A percentile compares a stretch with the other conserved stretches of the same genome.
These are phyloP conservation scores for Cucurbita pepo DNA, from an alignment of 306 rosid genomes.

Conservation along the genomic window DNA sequence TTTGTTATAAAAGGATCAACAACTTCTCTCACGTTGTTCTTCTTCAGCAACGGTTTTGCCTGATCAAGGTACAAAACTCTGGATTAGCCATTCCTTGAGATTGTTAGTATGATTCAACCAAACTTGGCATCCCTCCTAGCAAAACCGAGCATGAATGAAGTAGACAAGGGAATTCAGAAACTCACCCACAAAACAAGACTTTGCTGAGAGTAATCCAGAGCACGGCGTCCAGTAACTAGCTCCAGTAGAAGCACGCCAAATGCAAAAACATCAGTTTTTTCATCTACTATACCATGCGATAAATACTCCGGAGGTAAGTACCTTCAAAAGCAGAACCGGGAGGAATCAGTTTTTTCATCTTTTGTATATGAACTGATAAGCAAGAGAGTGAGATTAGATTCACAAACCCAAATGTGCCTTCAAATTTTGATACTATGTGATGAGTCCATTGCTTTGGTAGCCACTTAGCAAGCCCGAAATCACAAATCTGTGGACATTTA, in stretches of 20 bases:
- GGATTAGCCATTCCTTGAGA: not conserved
- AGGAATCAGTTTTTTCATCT: not conserved
- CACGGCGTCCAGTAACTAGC: conserved; percentile 77
- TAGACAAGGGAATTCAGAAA: not conserved
- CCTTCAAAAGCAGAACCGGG: conserved; percentile 14
- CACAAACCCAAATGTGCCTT: conserved; percentile 95
- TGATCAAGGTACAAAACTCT: conserved; percentile 3
- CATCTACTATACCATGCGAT: conserved; percentile 88
- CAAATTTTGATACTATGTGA: conserved; percentile 64
- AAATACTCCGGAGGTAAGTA: conserved; percentile 92
- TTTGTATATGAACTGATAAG: not conserved
- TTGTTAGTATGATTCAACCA: not conserved
- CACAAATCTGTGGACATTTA: conserved; percentile 52
- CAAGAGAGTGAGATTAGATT: conserved; percentile 6
- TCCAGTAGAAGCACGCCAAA: conserved; percentile 81
- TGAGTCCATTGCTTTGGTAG: conserved; percentile 93
- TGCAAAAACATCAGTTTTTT: conserved; percentile 87
- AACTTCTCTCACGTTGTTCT: conserved; percentile 35
- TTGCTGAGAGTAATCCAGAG: conserved; percentile 87
- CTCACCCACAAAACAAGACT: conserved; percentile 94
- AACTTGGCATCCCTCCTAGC: not conserved
- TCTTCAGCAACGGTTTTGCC: conserved; percentile 87
- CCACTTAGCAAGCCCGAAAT: conserved; percentile 98
- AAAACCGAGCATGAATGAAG: not conserved
- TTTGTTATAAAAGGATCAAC: conserved; percentile 48